A percentile compares a stretch with the other conserved stretches of the same genome.
Evolutionary conservation across 345 rosid genomes (phyloP).

Genomic region (Noccaea bulbosa): DNA sequence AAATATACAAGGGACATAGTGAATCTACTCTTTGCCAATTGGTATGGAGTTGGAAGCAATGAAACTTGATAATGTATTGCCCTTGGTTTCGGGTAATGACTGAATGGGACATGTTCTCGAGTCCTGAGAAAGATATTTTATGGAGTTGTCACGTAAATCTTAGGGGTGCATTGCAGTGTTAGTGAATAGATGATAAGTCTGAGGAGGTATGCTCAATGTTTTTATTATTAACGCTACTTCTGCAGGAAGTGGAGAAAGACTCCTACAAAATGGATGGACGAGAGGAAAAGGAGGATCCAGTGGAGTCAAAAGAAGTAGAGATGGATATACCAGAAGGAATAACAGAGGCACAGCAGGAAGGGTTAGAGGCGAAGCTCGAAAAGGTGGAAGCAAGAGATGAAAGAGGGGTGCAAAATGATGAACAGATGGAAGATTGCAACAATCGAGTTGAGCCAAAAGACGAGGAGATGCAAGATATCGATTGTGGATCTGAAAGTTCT

Average conservation of each 20-base stretch:
- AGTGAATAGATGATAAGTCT: too few species aligned
- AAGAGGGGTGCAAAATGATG: constrained; percentile 21
- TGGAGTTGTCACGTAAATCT: too few species aligned
- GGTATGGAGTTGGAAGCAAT: too few species aligned
- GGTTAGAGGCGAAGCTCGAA: constrained; percentile 49
- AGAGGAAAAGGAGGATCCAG: constrained; percentile 4
- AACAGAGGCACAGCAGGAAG: constrained; percentile 19
- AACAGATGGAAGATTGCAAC: constrained; percentile 31
- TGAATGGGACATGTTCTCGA: too few species aligned
- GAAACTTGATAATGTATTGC: background rate
- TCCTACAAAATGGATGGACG: constrained; percentile 18
- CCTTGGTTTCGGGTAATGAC: background rate
- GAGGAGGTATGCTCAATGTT: background rate
- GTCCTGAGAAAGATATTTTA: too few species aligned
- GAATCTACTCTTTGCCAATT: too few species aligned
- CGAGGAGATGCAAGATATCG: constrained; percentile 46
- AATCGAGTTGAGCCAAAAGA: constrained; percentile 24
- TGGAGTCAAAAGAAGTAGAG: constrained; percentile 11
- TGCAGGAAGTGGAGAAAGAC: constrained; percentile 19
- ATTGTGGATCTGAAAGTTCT: constrained; percentile 59
- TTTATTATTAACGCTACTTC: constrained; percentile 7
- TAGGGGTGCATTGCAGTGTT: too few species aligned
- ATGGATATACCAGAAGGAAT: constrained; percentile 13
- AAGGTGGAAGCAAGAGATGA: constrained; percentile 41
- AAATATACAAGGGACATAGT: background rate